phyloP scores from a whole-genome alignment of 306 rosid genomes.

The Malus domestica region DNA sequence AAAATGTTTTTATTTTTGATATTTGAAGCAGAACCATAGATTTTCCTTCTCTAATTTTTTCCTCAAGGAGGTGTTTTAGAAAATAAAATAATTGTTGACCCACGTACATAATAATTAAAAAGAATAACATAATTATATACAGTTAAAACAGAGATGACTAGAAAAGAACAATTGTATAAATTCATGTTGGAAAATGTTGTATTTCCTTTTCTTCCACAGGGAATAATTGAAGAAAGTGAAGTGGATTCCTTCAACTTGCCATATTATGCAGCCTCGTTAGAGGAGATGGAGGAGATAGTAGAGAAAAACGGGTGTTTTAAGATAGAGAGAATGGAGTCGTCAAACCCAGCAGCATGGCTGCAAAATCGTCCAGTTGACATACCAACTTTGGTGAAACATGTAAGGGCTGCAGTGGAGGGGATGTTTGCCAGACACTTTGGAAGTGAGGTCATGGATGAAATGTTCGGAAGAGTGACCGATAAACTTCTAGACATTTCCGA shows the following conservation, averaged over 20 bases:
- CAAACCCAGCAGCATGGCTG: slow-evolving; percentile 40
- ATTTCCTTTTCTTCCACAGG: slow-evolving; percentile 15
- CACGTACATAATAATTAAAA: too few species aligned
- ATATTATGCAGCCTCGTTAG: slow-evolving; percentile 32
- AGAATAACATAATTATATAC: too few species aligned
- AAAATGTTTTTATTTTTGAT: too few species aligned
- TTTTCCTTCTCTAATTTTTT: too few species aligned
- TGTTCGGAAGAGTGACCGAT: slow-evolving; percentile 26
- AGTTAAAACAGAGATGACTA: not conserved
- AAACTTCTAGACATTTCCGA: slow-evolving; percentile 3
- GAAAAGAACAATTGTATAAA: not conserved
- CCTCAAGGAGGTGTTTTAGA: not conserved
- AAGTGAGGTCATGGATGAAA: slow-evolving; percentile 12
- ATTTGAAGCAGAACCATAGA: not conserved
- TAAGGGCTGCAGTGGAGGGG: slow-evolving; percentile 46
- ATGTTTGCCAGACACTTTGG: slow-evolving; percentile 35
- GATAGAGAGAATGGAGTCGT: slow-evolving; percentile 35
- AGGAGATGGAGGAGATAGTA: slow-evolving; percentile 32
- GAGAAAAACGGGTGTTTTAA: slow-evolving; percentile 36
- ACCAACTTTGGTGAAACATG: slow-evolving; percentile 16
- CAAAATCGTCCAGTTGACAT: slow-evolving; percentile 14
- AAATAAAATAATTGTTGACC: not conserved
- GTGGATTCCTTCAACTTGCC: slow-evolving; percentile 56
- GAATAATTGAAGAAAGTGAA: slow-evolving; percentile 29
- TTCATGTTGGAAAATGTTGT: not conserved